phyloP scores from a whole-genome alignment of 73 alveolate genomes.

The Tetrahymena malaccensis region DNA sequence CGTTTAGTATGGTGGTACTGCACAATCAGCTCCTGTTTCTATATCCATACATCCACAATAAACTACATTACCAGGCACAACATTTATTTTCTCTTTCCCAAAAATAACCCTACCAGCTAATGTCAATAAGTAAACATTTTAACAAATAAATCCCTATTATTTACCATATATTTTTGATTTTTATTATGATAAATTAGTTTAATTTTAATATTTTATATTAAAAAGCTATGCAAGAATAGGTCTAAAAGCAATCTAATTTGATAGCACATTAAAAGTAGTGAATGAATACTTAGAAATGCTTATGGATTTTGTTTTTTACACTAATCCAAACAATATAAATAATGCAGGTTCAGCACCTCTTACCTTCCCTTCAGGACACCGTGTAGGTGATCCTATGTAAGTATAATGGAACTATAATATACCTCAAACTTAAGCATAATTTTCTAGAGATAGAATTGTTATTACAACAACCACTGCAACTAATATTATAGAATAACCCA shows the following conservation, averaged over 20 bases:
- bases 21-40: slow-evolving; percentile 8
- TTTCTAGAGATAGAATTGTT: slow-evolving; percentile 21
- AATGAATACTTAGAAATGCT: slow-evolving; percentile 9
- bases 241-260: slow-evolving; percentile 4
- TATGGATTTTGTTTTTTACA: background rate
- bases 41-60: slow-evolving; percentile 13
- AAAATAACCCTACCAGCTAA: slow-evolving; percentile 13
- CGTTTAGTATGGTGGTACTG: slow-evolving; percentile 5
- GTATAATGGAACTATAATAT: background rate
- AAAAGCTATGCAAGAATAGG: slow-evolving; percentile 4
- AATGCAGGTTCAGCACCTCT: background rate
- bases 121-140: background rate
- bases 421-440: background rate
- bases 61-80: background rate
- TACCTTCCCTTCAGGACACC: background rate
- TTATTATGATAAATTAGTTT: no score
- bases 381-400: slow-evolving; percentile 12
- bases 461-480: background rate
- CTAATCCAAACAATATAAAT: slow-evolving; percentile 13
- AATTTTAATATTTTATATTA: background rate
- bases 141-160: background rate
- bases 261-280: background rate
- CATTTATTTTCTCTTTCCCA: slow-evolving; percentile 7
- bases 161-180: no score
- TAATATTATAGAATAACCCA: slow-evolving; percentile 16